Evolutionary conservation across 768 basidiomycete genomes (phyloP).

Genomic region (Tylopilus sp.): DNA sequence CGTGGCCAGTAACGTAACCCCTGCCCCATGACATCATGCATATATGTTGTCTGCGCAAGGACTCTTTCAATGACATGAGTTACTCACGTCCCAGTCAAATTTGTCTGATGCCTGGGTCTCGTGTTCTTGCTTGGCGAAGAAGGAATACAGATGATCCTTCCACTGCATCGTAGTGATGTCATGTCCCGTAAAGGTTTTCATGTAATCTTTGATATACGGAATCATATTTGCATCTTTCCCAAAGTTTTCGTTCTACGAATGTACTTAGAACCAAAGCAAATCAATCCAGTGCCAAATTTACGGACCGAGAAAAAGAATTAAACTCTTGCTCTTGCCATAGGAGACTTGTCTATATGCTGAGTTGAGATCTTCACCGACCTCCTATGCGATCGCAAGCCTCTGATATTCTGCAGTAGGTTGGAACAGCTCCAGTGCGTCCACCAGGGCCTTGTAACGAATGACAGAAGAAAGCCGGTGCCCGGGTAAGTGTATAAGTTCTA

Average conservation of each 20-base stretch:
- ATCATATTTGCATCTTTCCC: conserved; percentile 55
- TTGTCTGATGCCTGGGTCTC: conserved; percentile 47
- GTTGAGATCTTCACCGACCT: conserved; percentile 72
- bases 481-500: conserved; percentile 63
- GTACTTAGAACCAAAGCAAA: neutral
- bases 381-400: conserved; percentile 72
- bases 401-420: conserved; percentile 64
- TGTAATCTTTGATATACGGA: conserved; percentile 56
- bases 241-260: conserved; percentile 45
- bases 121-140: conserved; percentile 41
- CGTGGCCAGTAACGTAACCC: conserved; percentile 44
- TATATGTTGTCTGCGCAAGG: conserved; percentile 9
- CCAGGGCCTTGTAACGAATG: conserved; percentile 68
- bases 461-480: conserved; percentile 75
- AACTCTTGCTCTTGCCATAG: conserved; percentile 89
- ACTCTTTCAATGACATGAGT: neutral
- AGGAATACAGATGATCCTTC: conserved; percentile 54
- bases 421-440: conserved; percentile 67
- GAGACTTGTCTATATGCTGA: conserved; percentile 73
- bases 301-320: conserved; percentile 77
- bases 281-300: neutral
- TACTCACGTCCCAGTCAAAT: conserved; percentile 55
- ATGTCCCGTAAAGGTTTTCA: conserved; percentile 50
- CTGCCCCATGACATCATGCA: conserved; percentile 59
- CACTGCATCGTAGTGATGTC: conserved; percentile 58